phyloP scores from a whole-genome alignment of 2,329 filamentous ascomycete genomes.

The Laburnicola sp. region DNA sequence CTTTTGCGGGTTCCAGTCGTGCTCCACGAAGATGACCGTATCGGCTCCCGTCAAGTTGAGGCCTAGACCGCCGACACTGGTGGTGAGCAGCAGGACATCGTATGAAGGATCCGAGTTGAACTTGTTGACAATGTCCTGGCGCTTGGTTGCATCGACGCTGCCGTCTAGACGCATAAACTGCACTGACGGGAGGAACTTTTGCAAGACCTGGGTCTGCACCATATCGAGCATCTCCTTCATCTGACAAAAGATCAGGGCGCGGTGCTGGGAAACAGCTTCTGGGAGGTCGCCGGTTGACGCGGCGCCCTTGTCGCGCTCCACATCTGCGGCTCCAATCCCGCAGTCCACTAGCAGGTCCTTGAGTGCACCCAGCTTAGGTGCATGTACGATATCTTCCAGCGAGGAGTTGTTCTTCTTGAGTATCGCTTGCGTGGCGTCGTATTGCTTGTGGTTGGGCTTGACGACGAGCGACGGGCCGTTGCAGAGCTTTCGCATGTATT shows the following conservation, averaged over 20 bases:
- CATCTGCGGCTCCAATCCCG: slow-evolving; percentile 73
- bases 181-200: slow-evolving; percentile 86
- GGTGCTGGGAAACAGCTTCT: slow-evolving; percentile 91
- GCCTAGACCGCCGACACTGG: slow-evolving; percentile 90
- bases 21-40: slow-evolving; percentile 98
- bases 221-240: slow-evolving; percentile 99
- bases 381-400: slow-evolving; percentile 82
- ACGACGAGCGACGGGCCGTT: slow-evolving; percentile 96
- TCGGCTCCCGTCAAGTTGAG: slow-evolving; percentile 96
- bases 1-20: slow-evolving; percentile 99
- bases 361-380: slow-evolving; percentile 88
- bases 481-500: slow-evolving; percentile 99
- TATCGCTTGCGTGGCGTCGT: slow-evolving; percentile 81
- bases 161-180: slow-evolving; percentile 95
- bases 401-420: slow-evolving; percentile 77
- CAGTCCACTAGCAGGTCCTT: slow-evolving; percentile 96
- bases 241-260: slow-evolving; percentile 95
- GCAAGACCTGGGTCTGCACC: slow-evolving; percentile 91
- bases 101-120: slow-evolving; percentile 98
- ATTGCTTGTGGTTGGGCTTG: slow-evolving; percentile 89
- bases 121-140: slow-evolving; percentile 97
- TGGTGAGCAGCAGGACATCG: slow-evolving; percentile 90
- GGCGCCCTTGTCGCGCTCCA: slow-evolving; percentile 51
- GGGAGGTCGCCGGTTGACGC: slow-evolving; percentile 58
- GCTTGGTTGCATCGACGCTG: slow-evolving; percentile 85